Base-by-base conservation (phyloP, 345 rosid genomes). In the Nasturtium officinale region DNA sequence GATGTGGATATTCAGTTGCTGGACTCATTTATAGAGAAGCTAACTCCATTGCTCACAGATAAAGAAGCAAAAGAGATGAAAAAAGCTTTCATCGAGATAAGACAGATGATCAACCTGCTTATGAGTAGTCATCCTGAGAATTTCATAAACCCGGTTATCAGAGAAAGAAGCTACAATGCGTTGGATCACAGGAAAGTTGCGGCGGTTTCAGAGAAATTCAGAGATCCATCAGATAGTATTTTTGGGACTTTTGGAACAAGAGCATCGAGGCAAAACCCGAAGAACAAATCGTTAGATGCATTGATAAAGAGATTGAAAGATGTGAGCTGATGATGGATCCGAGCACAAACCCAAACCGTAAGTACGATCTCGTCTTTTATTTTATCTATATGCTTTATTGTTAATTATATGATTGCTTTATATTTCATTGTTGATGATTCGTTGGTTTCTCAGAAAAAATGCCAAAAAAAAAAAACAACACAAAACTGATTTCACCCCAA, bases 161-260 rank as follows among this genome's bases (percentile, higher is more conserved):
- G 97, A 80, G 92, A 88, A 83, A 85, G 93, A 84, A 95, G 87
- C 82, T 95, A 87, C 84, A 86, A 83, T 63, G 40, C 84, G 18
- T 79, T 95, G 82, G 99, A 95, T 81, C 21, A 88, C 73, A 83
- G 89, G 83, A 91, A 90, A 81, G 93, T 95, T 29, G 83, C 87
- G 37, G 81, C 81, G 6, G 85, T 95, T 51, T 83, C 90, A 12
- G 99, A 95, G 86, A 95, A 95, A 84, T 73, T 91, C 77, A 91
- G 79, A 77, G 99, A 95, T 79, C 89, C 91, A 67, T 82, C 97
- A 11, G 97, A 95, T 33, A 80, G 97, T 77, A 82, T 91, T 35
- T 95, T 95, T 65, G 94, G 96, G 53, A 88, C 96, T 28, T 95
- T 95, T 72, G 97, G 97, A 45, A 84, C 87, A 69, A 87, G 99